Evolutionary conservation across 1,284 basidiomycete genomes (phyloP), one percentile per base, ranked within the genome.

Genomic region (Ceratobasidium sp.): DNA sequence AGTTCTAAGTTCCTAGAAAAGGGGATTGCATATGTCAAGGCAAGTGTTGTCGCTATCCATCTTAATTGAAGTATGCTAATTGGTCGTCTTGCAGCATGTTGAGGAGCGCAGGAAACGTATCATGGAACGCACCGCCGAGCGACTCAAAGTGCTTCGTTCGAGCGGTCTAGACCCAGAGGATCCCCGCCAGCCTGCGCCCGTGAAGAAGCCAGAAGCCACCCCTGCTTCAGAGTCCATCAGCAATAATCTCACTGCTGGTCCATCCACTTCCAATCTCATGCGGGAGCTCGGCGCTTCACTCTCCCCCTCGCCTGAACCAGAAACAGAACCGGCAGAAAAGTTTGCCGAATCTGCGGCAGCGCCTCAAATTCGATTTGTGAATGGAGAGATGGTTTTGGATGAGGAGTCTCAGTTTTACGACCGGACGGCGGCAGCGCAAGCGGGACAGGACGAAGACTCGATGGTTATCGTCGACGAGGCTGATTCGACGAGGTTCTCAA

Each of bases 381-480:
- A 81, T 72, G 80, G 80, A 59, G 77, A 80, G 67, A 78, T 81
- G 60, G 79, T 80, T n/a, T 67, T 81, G 34, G 80, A 81, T 71
- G 80, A 81, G 41, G 75, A 76, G n/a, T 77, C 78, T 16, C 75
- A 81, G 21, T 78, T 77, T 50, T 78, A 79, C 70, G 78, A 80
- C 72, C 73, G 72, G 39, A 32, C 62, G 26, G 72, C 53, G 64
- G 72, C 65, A 60, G 72, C 60, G 28, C 59, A 76, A 75, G 64
- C 76, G 75, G 53, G 76, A 77, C 71, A 77, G 75, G 39, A 76
- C 30, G 77, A 77, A 52, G 78, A 79, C 23, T 73, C 76, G 58
- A 78, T 78, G 75, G 80, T 80, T 46, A 76, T 79, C 16, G 73
- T 81, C 16, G 79, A 80, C 60, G 80, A 81, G 72, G 77, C 78